Evolutionary conservation across 495 filamentous ascomycete species (phyloP), one percentile per base, ranked within the genome.

Genomic region (Lasiosphaeria ovina): DNA sequence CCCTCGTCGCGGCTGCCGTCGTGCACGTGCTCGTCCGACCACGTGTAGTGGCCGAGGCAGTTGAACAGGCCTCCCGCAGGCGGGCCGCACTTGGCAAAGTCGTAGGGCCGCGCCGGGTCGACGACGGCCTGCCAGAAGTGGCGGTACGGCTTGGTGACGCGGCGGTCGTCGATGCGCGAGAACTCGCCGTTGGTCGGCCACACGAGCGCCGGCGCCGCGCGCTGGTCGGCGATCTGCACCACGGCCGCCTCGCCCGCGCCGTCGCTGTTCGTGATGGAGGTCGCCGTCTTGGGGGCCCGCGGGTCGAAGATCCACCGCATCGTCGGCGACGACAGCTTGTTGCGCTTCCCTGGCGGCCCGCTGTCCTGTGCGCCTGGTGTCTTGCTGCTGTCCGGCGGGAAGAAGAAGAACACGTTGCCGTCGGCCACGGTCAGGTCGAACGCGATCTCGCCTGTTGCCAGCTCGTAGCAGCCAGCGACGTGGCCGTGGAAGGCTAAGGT

Each of bases 111-210:
- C 3, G 60, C 65, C 0, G 76, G 74, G 54, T 83, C 77, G 38
- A 82, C 76, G 24, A 75, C 67, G 0, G 78, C 67, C 56, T 82
- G 79, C 75, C 77, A 87, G 69, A 82, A 82, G 67, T 85, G 82
- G 8, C 71, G 66, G 65, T 86, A 83, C 5, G 69, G 68, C 57
- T 78, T 77, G 16, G 78, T 80, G 3, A 79, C 71, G 45, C 75
- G 78, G 1, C 83, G 77, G 58, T 85, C 84, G 62, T 86, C 84
- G 59, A 86, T 84, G 31, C 83, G 77, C 7, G 79, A 82, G 74
- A 85, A 85, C 66, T 86, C 84, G 24, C 82, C 81, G 54, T 76
- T 80, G 6, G 76, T 77, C 3, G 69, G 65, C 66, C 80, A 80
- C 7, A 74, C 56, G 24, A 72, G 0, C 2, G 70, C 55, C 14